phyloP scores from a whole-genome alignment of 2,329 filamentous ascomycete genomes.

The Fusarium sp. region DNA sequence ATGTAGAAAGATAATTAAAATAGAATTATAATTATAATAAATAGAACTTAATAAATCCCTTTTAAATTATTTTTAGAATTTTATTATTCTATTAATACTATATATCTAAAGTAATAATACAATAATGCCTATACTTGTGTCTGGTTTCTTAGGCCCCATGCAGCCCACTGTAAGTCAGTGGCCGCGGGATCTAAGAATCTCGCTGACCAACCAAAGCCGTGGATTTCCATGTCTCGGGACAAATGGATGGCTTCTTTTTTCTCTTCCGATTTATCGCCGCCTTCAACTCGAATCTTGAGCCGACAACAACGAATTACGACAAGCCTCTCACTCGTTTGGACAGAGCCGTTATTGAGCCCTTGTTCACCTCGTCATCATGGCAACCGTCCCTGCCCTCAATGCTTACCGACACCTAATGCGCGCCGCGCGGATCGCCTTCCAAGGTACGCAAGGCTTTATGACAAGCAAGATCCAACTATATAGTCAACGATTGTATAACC shows the following conservation, averaged over 20 bases:
- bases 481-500: too few species aligned
- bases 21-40: too few species aligned
- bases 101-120: too few species aligned
- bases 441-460: conserved; percentile 64
- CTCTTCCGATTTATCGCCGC: conserved; percentile 11
- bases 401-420: conserved; percentile 87
- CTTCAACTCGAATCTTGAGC: conserved; percentile 1
- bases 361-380: conserved; percentile 18
- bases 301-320: background rate
- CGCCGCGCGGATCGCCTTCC: conserved; percentile 83
- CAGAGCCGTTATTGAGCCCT: background rate
- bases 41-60: too few species aligned
- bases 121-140: too few species aligned
- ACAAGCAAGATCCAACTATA: too few species aligned
- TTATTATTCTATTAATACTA: too few species aligned
- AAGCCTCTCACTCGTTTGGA: background rate
- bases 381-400: conserved; percentile 68
- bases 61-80: too few species aligned
- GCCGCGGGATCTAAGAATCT: background rate
- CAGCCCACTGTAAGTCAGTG: background rate
- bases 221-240: background rate
- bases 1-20: too few species aligned
- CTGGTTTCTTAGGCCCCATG: background rate
- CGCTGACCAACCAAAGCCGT: background rate
- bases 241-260: conserved; percentile 20